These are phyloP conservation scores for Dictyostelium capitatum DNA, from an alignment of 78 protist species.

Conservation along the genomic window DNA sequence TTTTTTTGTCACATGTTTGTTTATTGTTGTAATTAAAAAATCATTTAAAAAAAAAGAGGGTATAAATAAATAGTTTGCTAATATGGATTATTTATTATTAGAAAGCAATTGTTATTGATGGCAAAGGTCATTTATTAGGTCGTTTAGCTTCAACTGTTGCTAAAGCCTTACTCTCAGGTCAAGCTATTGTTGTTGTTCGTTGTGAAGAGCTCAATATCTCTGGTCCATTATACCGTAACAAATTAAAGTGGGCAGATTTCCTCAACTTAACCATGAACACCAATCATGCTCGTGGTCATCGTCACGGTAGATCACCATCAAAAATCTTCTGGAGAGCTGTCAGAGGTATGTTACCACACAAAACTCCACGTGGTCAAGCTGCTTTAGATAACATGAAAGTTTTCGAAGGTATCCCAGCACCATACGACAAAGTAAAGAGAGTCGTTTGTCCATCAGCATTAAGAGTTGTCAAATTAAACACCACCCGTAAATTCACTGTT, in stretches of 20 bases:
- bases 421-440: slow-evolving; percentile 95
- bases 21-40: no score
- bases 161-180: slow-evolving; percentile 98
- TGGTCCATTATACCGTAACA: slow-evolving; percentile 97
- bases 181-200: slow-evolving; percentile 95
- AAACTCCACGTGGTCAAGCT: slow-evolving; percentile 96
- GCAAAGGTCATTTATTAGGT: slow-evolving; percentile 98
- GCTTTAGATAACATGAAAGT: slow-evolving; percentile 96
- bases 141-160: slow-evolving; percentile 98
- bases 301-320: slow-evolving; percentile 97
- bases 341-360: slow-evolving; percentile 99
- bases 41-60: no score
- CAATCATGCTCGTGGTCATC: slow-evolving; percentile 98
- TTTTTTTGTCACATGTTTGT: no score
- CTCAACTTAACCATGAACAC: slow-evolving; percentile 92
- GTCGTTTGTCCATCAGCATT: slow-evolving; percentile 98
- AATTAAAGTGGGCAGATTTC: slow-evolving; percentile 92
- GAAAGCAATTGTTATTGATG: slow-evolving; percentile 92
- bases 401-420: slow-evolving; percentile 99
- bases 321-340: slow-evolving; percentile 94
- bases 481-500: slow-evolving; percentile 91
- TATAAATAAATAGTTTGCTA: no score
- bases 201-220: slow-evolving; percentile 96
- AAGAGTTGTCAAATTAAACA: slow-evolving; percentile 91
- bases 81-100: background rate